phyloP scores from a whole-genome alignment of 164 flowering plant species.

The Liquidambar formosana region DNA sequence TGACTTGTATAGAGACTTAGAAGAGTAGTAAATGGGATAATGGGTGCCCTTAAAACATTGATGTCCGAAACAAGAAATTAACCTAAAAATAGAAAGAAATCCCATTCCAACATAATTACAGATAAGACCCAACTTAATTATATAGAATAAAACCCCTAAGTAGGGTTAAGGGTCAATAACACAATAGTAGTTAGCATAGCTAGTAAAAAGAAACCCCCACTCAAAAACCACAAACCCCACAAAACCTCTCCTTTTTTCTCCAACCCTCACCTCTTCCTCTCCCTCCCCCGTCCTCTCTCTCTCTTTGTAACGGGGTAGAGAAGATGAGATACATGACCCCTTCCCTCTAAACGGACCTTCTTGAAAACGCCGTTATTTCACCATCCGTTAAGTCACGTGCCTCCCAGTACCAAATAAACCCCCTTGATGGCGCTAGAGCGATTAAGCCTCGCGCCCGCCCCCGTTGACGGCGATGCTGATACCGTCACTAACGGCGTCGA shows the following conservation, averaged over 20 bases:
- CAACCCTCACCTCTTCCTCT: constrained; percentile 5
- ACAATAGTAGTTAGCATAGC: background rate
- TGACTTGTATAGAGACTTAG: background rate
- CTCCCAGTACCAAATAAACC: background rate
- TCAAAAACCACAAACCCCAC: background rate
- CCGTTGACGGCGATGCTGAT: constrained; percentile 28
- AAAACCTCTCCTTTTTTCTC: background rate
- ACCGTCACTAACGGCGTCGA: constrained; percentile 33
- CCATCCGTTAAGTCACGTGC: constrained; percentile 29
- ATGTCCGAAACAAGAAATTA: constrained; percentile 9
- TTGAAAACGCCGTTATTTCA: constrained; percentile 24
- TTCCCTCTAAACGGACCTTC: constrained; percentile 13
- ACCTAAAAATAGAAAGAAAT: background rate
- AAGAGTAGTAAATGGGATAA: background rate
- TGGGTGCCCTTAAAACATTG: background rate
- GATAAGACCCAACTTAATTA: constrained; percentile 1
- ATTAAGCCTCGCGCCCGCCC: constrained; percentile 20
- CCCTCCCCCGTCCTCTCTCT: constrained; percentile 1
- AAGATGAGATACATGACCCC: constrained; percentile 1
- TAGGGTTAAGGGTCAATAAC: constrained; percentile 20
- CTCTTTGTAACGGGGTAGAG: background rate
- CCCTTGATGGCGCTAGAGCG: constrained; percentile 31
- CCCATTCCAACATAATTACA: constrained; percentile 8
- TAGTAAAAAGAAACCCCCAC: constrained; percentile 2
- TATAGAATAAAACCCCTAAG: background rate